phyloP scores from a whole-genome alignment of 1,284 basidiomycete species.

The Marasmius fiardii region DNA sequence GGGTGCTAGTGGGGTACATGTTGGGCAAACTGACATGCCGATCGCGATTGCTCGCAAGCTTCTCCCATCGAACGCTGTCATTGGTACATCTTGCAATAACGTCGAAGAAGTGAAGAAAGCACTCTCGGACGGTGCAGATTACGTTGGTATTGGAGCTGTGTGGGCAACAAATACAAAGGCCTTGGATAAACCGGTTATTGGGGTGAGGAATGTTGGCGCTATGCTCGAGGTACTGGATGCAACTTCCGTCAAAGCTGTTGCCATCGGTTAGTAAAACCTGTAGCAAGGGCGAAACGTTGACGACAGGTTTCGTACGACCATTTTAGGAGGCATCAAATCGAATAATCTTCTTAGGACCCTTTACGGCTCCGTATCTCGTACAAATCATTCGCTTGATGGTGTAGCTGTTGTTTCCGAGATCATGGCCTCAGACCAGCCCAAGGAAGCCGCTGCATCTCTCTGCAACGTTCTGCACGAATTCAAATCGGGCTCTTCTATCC shows the following conservation, averaged over 20 bases:
- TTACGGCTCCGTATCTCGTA: constrained; percentile 63
- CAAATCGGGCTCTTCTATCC: constrained; percentile 19
- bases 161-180: constrained; percentile 77
- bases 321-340: constrained; percentile 77
- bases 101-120: constrained; percentile 60
- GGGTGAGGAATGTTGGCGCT: constrained; percentile 64
- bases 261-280: constrained; percentile 61
- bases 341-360: constrained; percentile 71
- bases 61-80: constrained; percentile 68
- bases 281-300: not conserved
- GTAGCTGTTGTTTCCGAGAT: constrained; percentile 93
- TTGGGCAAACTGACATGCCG: constrained; percentile 91
- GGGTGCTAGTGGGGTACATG: constrained; percentile 78
- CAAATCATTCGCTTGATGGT: constrained; percentile 65
- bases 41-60: constrained; percentile 65
- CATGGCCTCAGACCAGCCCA: constrained; percentile 65
- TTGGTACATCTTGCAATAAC: constrained; percentile 83
- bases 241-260: constrained; percentile 67
- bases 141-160: constrained; percentile 84
- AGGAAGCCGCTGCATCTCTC: constrained; percentile 50
- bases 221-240: constrained; percentile 65
- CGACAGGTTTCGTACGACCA: not conserved
- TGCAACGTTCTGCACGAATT: constrained; percentile 43
- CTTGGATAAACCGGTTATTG: constrained; percentile 53
- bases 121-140: constrained; percentile 66